Evolutionary conservation across 331 rosid species (phyloP).

Genomic region (Dryas integrifolia): DNA sequence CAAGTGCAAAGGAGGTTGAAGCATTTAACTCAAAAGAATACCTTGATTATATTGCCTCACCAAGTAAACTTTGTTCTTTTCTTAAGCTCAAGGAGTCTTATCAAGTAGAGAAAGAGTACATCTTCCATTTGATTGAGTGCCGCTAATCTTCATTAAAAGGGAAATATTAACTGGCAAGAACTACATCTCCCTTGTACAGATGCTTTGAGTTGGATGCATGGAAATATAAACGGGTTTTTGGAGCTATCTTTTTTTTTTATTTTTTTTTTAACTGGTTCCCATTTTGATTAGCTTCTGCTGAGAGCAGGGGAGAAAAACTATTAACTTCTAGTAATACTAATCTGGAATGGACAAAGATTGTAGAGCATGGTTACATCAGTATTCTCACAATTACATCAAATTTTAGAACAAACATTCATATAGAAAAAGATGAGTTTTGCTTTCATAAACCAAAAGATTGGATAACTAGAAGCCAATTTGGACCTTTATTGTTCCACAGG

Average conservation of each 20-base stretch:
- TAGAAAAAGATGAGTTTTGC: not conserved
- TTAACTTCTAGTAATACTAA: not conserved
- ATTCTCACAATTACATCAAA: not conserved
- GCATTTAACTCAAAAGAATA: not conserved
- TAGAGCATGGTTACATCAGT: not conserved
- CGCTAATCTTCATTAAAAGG: not conserved
- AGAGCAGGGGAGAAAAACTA: not conserved
- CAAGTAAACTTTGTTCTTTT: not conserved
- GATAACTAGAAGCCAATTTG: not conserved
- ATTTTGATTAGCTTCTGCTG: not conserved
- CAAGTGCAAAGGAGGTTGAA: not conserved
- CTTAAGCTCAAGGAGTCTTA: not conserved
- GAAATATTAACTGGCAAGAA: not conserved
- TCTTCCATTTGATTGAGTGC: conserved; percentile 8
- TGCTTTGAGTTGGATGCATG: not conserved
- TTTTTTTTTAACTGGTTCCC: not conserved
- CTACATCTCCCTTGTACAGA: not conserved
- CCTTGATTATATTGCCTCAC: not conserved
- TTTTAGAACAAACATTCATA: not conserved
- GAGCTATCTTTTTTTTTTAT: not conserved
- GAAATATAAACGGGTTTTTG: not conserved
- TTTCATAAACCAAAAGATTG: not conserved
- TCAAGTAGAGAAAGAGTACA: not conserved
- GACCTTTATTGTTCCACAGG: conserved; percentile 7
- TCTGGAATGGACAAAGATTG: not conserved